Evolutionary conservation across 2,329 filamentous ascomycete genomes (phyloP), one percentile per base, ranked within the genome.

Genomic region (Cytospora piceae): DNA sequence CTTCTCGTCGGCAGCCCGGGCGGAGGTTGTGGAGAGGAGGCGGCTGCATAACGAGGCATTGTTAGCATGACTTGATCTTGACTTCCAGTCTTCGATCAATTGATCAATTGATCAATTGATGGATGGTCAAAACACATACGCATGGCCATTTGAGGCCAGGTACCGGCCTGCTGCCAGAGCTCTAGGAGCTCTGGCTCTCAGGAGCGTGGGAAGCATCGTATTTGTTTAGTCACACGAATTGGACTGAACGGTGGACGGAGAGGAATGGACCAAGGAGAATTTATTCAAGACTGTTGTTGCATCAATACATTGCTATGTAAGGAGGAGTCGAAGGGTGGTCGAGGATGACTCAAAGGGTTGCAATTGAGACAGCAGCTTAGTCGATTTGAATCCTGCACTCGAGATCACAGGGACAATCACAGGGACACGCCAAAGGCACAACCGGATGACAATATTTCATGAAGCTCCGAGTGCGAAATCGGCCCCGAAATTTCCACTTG

Each of bases 1-100:
- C 61, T 77, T 78, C 54, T 84, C 80, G 67, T 87, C 80, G 71
- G 78, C 70, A 69, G 71, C 80, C 69, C 80, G 78, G 71, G 81
- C 75, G 34, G 82, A 72, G 22, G 85, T 85, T 54, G 80, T 77
- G 51, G 82, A 85, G 61, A 87, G 76, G 68, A 80, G 75, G 62
- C 85, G 84, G 65, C 83, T 85, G 67, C 32, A 69, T 1, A 22
- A 39, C 4, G 20, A 42, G 69, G 5, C 8, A 8, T 11, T 31
- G 60, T 63, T 27, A 69, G 53, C 31, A 51, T 37, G 12, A 20
- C 14, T 17, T 49, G 8, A 62, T 31, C n/a, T 17, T 49, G 12
- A 60, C 31, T 15, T 20, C 29, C 39, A 20, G 24, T 31, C 29
- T 17, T n/a, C 11, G 42, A 22, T 22, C 15, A 9, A 24, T 53